Percentiles rank a stretch among this genome's conserved stretches.
Evolutionary conservation across 805 yeast genomes (phyloP).

Genomic region (Helenozyma rhizophorensis): DNA sequence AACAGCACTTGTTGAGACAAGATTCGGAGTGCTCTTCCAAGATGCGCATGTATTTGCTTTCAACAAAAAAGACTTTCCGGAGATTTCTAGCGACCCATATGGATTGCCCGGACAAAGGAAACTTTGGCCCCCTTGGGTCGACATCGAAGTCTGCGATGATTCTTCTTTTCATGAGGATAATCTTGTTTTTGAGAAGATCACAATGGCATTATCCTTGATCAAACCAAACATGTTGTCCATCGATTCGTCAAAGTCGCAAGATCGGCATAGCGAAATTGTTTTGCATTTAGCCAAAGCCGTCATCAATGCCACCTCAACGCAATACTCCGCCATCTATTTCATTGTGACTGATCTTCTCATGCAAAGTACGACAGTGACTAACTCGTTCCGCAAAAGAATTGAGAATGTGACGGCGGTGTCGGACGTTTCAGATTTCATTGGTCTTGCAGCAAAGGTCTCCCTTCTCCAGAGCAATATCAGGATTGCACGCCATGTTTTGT

Average conservation of each 20-base stretch:
- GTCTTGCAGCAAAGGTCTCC: conserved; percentile 26
- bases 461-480: conserved; percentile 29
- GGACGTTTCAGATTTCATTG: conserved; percentile 33
- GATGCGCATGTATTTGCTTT: conserved; percentile 55
- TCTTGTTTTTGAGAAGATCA: conserved; percentile 30
- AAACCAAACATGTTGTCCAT: conserved; percentile 51
- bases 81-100: conserved; percentile 2
- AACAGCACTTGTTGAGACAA: conserved; percentile 46
- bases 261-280: conserved; percentile 22
- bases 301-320: conserved; percentile 33
- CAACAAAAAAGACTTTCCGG: conserved; percentile 27
- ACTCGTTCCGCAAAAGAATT: conserved; percentile 35
- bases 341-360: conserved; percentile 33
- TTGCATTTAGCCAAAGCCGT: conserved; percentile 36
- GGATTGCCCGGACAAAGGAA: not conserved
- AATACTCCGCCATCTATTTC: conserved; percentile 34
- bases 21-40: conserved; percentile 51
- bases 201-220: conserved; percentile 42
- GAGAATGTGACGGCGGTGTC: conserved; percentile 34
- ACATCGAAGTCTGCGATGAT: conserved; percentile 25
- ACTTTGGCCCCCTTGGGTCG: conserved; percentile 18
- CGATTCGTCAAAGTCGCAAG: conserved; percentile 17
- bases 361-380: conserved; percentile 22
- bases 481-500: conserved; percentile 29
- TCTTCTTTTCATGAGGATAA: conserved; percentile 18